A percentile compares a stretch with the other conserved stretches of the same genome.
phyloP scores from a whole-genome alignment of 345 rosid genomes.

The Corymbia maculata region DNA sequence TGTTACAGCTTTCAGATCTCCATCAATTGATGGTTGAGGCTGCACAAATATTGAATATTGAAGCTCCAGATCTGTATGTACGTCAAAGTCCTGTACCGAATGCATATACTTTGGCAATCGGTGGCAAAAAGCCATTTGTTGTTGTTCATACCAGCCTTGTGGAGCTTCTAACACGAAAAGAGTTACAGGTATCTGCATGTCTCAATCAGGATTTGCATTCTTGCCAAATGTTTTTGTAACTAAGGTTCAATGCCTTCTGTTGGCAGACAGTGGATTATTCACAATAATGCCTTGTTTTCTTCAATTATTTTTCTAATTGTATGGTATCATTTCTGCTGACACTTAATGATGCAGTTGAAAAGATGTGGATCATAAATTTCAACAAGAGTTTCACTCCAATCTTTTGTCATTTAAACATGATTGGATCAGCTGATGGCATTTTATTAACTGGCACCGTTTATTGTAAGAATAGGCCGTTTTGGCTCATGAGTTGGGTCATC shows the following conservation, averaged over 20 bases:
- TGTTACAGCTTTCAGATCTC: slow-evolving; percentile 72
- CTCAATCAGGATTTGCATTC: not conserved
- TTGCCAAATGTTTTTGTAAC: not conserved
- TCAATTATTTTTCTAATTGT: not conserved
- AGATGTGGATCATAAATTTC: not conserved
- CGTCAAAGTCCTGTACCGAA: slow-evolving; percentile 94
- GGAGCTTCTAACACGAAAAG: slow-evolving; percentile 76
- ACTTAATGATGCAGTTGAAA: not conserved
- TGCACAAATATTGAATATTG: slow-evolving; percentile 62
- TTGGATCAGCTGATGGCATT: not conserved
- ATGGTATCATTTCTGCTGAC: not conserved
- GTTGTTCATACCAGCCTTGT: slow-evolving; percentile 89
- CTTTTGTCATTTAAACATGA: not conserved
- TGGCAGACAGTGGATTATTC: not conserved
- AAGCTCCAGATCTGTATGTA: slow-evolving; percentile 83
- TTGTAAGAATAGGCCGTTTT: slow-evolving; percentile 61
- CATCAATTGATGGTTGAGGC: slow-evolving; percentile 80
- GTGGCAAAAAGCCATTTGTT: slow-evolving; percentile 88
- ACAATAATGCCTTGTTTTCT: not conserved
- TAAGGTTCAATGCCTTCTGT: not conserved
- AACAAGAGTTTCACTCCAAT: not conserved
- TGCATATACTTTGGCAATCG: slow-evolving; percentile 80
- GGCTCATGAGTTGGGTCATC: slow-evolving; percentile 97
- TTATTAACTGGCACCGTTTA: not conserved
- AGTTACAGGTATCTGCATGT: slow-evolving; percentile 63